Conservation (phyloP, 2,329 filamentous ascomycete genomes). For the Alternaria gansuensis region DNA sequence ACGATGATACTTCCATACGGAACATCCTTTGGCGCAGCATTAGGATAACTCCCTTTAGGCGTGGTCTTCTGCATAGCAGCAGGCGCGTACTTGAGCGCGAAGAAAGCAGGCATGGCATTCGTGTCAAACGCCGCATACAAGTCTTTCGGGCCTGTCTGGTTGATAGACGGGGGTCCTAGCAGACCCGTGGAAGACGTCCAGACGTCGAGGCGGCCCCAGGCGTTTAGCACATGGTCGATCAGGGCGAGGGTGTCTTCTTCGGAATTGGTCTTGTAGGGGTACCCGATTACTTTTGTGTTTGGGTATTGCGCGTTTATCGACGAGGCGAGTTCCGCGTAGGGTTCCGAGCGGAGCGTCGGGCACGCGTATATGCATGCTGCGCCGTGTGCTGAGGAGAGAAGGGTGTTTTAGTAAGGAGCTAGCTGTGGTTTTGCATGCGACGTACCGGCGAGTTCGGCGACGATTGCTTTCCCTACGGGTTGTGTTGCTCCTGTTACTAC, state of each 20-base stretch:
- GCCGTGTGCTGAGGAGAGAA: conserved; percentile 62
- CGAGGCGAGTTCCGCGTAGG: conserved; percentile 57
- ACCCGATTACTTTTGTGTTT: conserved; percentile 69
- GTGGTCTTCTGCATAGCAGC: conserved; percentile 70
- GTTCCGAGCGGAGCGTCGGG: conserved; percentile 55
- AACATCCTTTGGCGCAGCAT: conserved; percentile 67
- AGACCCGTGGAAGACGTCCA: conserved; percentile 68
- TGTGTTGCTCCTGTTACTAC: conserved; percentile 70
- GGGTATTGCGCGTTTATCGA: conserved; percentile 53
- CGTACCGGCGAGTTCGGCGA: conserved; percentile 66
- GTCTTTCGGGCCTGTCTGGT: conserved; percentile 64
- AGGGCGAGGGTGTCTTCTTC: conserved; percentile 68
- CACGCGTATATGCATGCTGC: conserved; percentile 71
- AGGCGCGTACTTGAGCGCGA: conserved; percentile 70
- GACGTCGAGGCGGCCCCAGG: conserved; percentile 65
- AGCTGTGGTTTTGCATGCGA: not conserved
- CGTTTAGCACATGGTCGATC: conserved; percentile 70
- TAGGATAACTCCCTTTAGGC: conserved; percentile 64
- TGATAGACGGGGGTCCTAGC: conserved; percentile 64
- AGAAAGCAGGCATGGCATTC: conserved; percentile 70
- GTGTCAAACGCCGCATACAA: conserved; percentile 67
- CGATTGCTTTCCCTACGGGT: conserved; percentile 68
- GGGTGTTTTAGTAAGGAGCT: not conserved
- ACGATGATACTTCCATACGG: conserved; percentile 71
- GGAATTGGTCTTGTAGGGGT: conserved; percentile 66